Percentiles rank a stretch among this genome's conserved stretches.
These are phyloP conservation scores for Podospora fimiseda DNA, from an alignment of 495 filamentous ascomycete species.

Conservation along the genomic window DNA sequence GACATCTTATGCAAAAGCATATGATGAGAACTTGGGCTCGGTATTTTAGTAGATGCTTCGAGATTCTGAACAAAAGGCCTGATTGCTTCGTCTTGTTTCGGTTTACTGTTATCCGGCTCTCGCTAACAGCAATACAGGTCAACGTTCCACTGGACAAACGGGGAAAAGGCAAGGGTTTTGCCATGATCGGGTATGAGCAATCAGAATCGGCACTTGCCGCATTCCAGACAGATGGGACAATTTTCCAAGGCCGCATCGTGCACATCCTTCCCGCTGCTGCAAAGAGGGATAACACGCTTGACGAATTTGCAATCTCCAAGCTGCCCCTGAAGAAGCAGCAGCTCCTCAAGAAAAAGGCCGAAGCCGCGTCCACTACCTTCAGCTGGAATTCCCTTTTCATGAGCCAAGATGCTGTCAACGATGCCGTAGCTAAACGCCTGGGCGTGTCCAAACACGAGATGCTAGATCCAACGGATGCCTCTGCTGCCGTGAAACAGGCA, in stretches of 20 bases:
- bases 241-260: slow-evolving; percentile 85
- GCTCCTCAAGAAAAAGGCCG: slow-evolving; percentile 72
- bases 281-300: slow-evolving; percentile 73
- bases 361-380: slow-evolving; percentile 69
- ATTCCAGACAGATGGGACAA: slow-evolving; percentile 69
- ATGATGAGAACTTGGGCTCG: slow-evolving; percentile 53
- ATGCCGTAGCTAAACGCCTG: slow-evolving; percentile 77
- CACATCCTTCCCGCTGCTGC: slow-evolving; percentile 78
- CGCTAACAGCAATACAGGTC: slow-evolving; percentile 51
- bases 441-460: slow-evolving; percentile 85
- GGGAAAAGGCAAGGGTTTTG: slow-evolving; percentile 75
- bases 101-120: slow-evolving; percentile 10
- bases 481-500: slow-evolving; percentile 92
- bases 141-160: slow-evolving; percentile 68
- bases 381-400: slow-evolving; percentile 98
- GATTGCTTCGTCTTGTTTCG: slow-evolving; percentile 20
- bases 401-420: slow-evolving; percentile 95
- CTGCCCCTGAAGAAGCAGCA: slow-evolving; percentile 92
- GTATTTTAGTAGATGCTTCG: slow-evolving; percentile 62
- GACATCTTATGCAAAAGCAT: slow-evolving; percentile 85
- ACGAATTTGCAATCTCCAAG: slow-evolving; percentile 82
- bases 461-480: slow-evolving; percentile 86
- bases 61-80: slow-evolving; percentile 39
- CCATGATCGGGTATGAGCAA: slow-evolving; percentile 70
- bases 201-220: slow-evolving; percentile 68